Conservation (phyloP, 306 rosid genomes). For the Hippophae rhamnoides region DNA sequence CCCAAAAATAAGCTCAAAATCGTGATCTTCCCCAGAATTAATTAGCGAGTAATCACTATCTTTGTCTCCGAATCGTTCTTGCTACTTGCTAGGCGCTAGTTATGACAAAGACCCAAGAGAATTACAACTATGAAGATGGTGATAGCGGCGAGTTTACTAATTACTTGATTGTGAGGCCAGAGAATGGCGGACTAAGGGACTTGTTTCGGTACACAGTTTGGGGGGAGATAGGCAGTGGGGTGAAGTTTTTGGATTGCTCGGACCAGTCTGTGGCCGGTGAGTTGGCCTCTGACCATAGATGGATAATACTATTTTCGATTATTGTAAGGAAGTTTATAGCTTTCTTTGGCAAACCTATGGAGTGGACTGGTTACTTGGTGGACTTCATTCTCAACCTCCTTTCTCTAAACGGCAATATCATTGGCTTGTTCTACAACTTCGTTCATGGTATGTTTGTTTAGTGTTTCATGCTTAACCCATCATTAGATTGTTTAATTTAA, state of each 20-base stretch:
- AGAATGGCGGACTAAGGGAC: conserved; percentile 42
- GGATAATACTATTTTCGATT: conserved; percentile 54
- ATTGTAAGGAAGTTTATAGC: conserved; percentile 40
- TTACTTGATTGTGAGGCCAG: conserved; percentile 51
- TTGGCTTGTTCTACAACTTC: conserved; percentile 40
- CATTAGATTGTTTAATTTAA: too few species aligned
- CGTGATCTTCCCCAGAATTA: too few species aligned
- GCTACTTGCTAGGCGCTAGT: too few species aligned
- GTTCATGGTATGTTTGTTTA: conserved; percentile 25
- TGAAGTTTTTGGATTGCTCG: conserved; percentile 34
- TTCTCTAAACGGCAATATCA: conserved; percentile 37
- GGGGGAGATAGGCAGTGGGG: conserved; percentile 22
- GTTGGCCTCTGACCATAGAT: conserved; percentile 28
- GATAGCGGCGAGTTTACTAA: conserved; percentile 1
- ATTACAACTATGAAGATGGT: background rate
- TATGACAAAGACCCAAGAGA: background rate
- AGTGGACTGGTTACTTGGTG: conserved; percentile 47
- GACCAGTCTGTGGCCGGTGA: conserved; percentile 19
- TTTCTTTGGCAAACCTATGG: conserved; percentile 45
- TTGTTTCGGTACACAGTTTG: conserved; percentile 26
- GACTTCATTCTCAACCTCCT: conserved; percentile 67
- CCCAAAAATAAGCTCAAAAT: too few species aligned
- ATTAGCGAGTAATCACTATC: too few species aligned
- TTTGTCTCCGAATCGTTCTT: too few species aligned
- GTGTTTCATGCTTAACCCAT: too few species aligned